A percentile compares a stretch with the other conserved stretches of the same genome.
phyloP scores from a whole-genome alignment of 495 filamentous ascomycete genomes.

The Chaetomium cochliodes region DNA sequence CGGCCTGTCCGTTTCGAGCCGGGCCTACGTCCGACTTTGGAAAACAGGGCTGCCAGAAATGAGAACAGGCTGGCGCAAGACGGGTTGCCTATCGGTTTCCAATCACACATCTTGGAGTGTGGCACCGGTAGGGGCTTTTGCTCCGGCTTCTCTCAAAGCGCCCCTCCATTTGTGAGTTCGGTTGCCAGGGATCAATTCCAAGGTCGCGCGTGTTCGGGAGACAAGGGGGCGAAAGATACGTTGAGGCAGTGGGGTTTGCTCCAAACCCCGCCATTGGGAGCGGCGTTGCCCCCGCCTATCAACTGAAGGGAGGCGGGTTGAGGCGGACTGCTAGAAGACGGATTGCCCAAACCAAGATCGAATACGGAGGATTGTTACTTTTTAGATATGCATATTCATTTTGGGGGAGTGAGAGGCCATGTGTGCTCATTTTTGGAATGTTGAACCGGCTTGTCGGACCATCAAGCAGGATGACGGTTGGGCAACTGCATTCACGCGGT shows the following conservation, averaged over 20 bases:
- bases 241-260: not conserved
- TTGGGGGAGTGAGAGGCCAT: not conserved
- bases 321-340: not conserved
- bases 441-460: constrained; percentile 2
- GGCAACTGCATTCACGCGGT: not conserved
- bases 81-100: too few relatives aligned
- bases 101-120: not conserved
- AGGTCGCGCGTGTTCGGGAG: constrained; percentile 7
- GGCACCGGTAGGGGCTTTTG: constrained; percentile 8
- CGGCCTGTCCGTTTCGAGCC: not conserved
- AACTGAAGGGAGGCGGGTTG: not conserved
- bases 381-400: not conserved
- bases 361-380: not conserved
- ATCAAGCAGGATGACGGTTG: not conserved
- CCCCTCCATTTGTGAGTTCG: constrained; percentile 3
- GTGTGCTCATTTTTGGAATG: not conserved
- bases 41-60: not conserved
- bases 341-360: not conserved
- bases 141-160: constrained; percentile 1
- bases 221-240: constrained; percentile 7
- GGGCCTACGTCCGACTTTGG: not conserved
- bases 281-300: not conserved
- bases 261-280: constrained; percentile 7
- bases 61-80: too few relatives aligned
- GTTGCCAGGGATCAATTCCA: constrained; percentile 12